Conservation (phyloP, 176 grass and related monocot species). For the Pontederia crassipes region DNA sequence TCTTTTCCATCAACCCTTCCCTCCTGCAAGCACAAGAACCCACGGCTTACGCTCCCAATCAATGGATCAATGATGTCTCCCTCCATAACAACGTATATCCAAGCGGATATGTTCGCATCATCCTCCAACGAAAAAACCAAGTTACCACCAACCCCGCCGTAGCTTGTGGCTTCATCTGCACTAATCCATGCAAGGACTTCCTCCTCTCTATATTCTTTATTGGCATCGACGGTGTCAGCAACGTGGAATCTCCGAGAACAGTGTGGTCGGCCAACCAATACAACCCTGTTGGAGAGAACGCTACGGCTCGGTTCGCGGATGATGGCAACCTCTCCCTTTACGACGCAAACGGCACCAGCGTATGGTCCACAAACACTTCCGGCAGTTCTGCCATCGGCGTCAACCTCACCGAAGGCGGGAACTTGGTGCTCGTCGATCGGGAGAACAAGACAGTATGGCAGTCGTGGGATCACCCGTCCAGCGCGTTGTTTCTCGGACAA, state of each 20-base stretch:
- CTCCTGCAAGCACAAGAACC: no score
- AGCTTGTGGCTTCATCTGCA: constrained; percentile 37
- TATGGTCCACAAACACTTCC: constrained; percentile 21
- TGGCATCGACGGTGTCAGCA: not conserved
- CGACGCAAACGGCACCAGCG: constrained; percentile 6
- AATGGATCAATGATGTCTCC: no score
- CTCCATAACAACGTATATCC: no score
- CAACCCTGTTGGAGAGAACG: constrained; percentile 24
- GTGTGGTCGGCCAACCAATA: no score
- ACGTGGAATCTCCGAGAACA: constrained; percentile 14
- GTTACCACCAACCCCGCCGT: no score
- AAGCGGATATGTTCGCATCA: no score
- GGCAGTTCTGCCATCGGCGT: constrained; percentile 5
- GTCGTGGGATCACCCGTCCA: constrained; percentile 36
- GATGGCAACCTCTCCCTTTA: constrained; percentile 22
- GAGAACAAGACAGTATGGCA: constrained; percentile 34
- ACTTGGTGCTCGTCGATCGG: constrained; percentile 28
- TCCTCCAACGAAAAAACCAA: no score
- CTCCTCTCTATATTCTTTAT: constrained; percentile 31
- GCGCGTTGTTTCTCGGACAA: constrained; percentile 26
- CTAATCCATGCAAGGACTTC: constrained; percentile 16
- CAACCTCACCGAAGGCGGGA: constrained; percentile 22
- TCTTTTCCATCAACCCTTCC: no score
- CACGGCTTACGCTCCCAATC: no score
- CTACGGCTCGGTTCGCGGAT: constrained; percentile 18